Percentiles rank a stretch among this genome's conserved stretches.
Evolutionary conservation across 352 stramenopile species (phyloP).

Genomic region (Peronospora destructor): DNA sequence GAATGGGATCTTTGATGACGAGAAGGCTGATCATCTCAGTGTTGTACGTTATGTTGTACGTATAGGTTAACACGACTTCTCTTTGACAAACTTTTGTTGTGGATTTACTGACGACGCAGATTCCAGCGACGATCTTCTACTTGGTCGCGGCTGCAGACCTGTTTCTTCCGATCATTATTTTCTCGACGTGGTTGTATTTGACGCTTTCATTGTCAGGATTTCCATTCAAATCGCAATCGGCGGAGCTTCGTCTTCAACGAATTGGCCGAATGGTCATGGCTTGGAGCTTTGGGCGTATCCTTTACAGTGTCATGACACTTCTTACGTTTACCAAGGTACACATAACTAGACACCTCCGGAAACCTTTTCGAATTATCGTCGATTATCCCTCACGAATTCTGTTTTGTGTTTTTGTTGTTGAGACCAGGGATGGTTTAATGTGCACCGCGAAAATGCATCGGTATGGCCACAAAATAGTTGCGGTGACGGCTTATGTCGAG

Average conservation of each 20-base stretch:
- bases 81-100: background rate
- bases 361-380: background rate
- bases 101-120: slow-evolving; percentile 28
- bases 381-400: background rate
- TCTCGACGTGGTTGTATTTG: slow-evolving; percentile 87
- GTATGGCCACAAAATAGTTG: slow-evolving; percentile 23
- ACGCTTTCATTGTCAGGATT: slow-evolving; percentile 85
- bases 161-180: slow-evolving; percentile 83
- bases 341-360: background rate
- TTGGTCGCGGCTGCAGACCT: slow-evolving; percentile 81
- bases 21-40: slow-evolving; percentile 62
- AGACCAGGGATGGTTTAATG: slow-evolving; percentile 76
- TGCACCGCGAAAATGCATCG: slow-evolving; percentile 55
- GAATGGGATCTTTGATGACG: slow-evolving; percentile 73
- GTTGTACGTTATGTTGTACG: slow-evolving; percentile 32
- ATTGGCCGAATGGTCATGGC: slow-evolving; percentile 63
- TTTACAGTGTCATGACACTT: slow-evolving; percentile 85
- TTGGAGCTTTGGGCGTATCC: slow-evolving; percentile 80
- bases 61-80: background rate
- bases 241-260: slow-evolving; percentile 46
- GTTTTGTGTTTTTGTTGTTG: slow-evolving; percentile 3
- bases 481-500: background rate
- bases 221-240: slow-evolving; percentile 67
- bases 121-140: slow-evolving; percentile 74
- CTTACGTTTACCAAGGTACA: slow-evolving; percentile 74